Base-by-base conservation (phyloP, 116 monocot genomes). In the Dioscorea cayenensis region DNA sequence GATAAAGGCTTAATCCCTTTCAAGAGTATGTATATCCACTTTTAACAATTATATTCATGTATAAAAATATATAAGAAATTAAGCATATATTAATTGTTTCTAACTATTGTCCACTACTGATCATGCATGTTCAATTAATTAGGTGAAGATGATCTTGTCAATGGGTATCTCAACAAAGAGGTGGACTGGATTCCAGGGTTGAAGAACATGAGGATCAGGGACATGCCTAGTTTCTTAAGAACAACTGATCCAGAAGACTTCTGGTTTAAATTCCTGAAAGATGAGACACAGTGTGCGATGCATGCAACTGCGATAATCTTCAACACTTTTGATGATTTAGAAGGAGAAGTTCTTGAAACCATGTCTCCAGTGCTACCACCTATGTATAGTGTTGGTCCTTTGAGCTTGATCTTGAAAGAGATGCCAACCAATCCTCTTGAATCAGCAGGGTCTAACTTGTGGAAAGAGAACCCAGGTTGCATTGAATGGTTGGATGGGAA, bases 161-260 rank as follows among this genome's bases (percentile, higher is more conserved):
- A 75, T 8, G 75, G 74, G 20, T 70, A 80, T 65, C 74, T 75
- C 14, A 58, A 80, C 51, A 74, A 50, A 10, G 36, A 36, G 16
- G 14, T 80, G 7, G 75, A 70, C 49, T 79, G 74, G 78, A 38
- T 80, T 0, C 62, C 65, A 21, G 79, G 74, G 16, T 43, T 80
- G 64, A 69, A 65, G 3, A 55, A 70, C 36, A 55, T 64, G 51
- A 61, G 70, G 0, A 52, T 75, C 2, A 62, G 51, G 18, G 65
- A 75, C 65, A 7, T 75, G 0, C 74, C 79, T 11, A 60, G 43
- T 21, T 60, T 70, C 35, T 7, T 75, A 4, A 60, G 66, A 22
- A 75, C 75, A 14, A 70, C 79, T 6, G 65, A 74, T 28, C 22
- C 64, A 9, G 23, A 74, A 2, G 69, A 74, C 28, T n/a, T 65